These are phyloP conservation scores for Alternaria solani DNA, from an alignment of 2,329 filamentous ascomycete genomes.

Conservation along the genomic window DNA sequence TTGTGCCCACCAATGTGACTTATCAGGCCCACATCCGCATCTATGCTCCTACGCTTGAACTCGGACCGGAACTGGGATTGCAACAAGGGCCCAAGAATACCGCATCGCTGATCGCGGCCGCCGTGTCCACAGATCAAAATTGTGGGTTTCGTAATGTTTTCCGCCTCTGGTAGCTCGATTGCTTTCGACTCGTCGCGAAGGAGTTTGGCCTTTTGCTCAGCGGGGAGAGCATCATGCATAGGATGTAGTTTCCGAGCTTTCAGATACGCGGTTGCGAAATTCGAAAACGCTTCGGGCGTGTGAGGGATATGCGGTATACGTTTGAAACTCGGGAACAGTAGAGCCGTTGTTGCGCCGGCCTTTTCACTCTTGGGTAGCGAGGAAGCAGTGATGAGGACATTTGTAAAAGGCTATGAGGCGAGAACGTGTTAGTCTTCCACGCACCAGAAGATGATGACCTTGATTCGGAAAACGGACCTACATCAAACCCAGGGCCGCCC, in stretches of 20 bases:
- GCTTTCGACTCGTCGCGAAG: slow-evolving; percentile 60
- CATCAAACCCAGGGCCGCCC: slow-evolving; percentile 56
- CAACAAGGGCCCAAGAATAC: slow-evolving; percentile 78
- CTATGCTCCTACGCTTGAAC: slow-evolving; percentile 60
- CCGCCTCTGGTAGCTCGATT: slow-evolving; percentile 62
- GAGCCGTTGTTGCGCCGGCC: slow-evolving; percentile 57
- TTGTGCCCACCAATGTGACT: slow-evolving; percentile 87
- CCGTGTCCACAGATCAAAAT: slow-evolving; percentile 90
- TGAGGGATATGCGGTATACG: slow-evolving; percentile 77
- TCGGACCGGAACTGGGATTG: slow-evolving; percentile 72
- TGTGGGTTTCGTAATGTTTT: slow-evolving; percentile 41
- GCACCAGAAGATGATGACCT: neutral
- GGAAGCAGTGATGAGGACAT: slow-evolving; percentile 77
- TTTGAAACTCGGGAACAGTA: slow-evolving; percentile 84
- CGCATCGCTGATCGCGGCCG: slow-evolving; percentile 81
- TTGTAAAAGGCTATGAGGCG: slow-evolving; percentile 75
- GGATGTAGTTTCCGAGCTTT: slow-evolving; percentile 69
- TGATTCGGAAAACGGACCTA: slow-evolving; percentile 45
- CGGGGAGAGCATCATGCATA: slow-evolving; percentile 65
- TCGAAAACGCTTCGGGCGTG: slow-evolving; percentile 62
- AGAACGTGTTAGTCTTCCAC: neutral
- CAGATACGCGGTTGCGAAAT: slow-evolving; percentile 70
- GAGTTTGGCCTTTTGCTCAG: slow-evolving; percentile 57
- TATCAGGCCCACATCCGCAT: slow-evolving; percentile 72
- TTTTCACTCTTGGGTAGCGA: slow-evolving; percentile 63